These are phyloP conservation scores for Kokia cookei DNA, from an alignment of 441 rosid genomes.

Conservation along the genomic window DNA sequence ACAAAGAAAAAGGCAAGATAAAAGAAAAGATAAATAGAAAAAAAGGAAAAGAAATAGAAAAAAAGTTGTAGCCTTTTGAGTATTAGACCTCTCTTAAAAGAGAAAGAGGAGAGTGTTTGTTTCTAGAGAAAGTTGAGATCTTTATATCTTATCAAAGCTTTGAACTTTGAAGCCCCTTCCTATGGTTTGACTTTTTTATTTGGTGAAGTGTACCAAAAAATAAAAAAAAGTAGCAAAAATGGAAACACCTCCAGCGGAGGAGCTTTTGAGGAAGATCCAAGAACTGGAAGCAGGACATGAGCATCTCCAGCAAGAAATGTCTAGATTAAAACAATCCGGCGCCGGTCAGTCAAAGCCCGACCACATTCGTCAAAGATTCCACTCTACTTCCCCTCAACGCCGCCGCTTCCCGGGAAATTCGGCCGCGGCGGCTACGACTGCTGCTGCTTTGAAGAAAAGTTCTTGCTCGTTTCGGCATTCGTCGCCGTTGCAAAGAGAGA, in stretches of 20 bases:
- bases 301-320: constrained; percentile 73
- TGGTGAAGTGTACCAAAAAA: not conserved
- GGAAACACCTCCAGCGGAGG: constrained; percentile 70
- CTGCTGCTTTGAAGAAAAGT: constrained; percentile 43
- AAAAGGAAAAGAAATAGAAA: not conserved
- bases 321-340: constrained; percentile 49
- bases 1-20: no score
- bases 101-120: not conserved
- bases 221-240: constrained; percentile 5
- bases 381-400: constrained; percentile 79
- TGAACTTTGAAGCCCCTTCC: not conserved
- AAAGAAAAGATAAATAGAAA: no score
- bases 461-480: constrained; percentile 63
- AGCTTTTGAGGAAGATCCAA: constrained; percentile 78
- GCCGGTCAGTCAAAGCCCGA: constrained; percentile 23
- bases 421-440: not conserved
- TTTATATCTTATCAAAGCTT: not conserved
- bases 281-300: constrained; percentile 86
- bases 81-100: constrained; percentile 14
- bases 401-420: constrained; percentile 14
- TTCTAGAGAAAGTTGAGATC: not conserved
- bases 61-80: not conserved
- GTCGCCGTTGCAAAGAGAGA: constrained; percentile 84
- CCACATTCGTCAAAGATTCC: constrained; percentile 55
- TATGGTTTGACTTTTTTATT: not conserved